Conservation (phyloP, 176 grass and related monocot species). For the Alopecurus myosuroides region DNA sequence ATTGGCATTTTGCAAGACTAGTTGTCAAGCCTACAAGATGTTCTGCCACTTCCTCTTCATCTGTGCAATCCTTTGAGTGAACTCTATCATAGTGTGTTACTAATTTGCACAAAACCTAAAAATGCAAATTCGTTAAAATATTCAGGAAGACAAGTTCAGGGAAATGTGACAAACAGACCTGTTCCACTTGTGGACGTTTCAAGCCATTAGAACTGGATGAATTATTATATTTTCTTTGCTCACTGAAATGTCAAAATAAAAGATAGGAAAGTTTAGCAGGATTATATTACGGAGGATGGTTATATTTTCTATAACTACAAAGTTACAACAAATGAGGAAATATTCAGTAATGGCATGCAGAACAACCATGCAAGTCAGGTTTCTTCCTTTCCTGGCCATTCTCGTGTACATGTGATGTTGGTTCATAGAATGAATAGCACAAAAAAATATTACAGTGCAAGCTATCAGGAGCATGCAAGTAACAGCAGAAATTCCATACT, state of each 20-base stretch:
- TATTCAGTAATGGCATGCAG: not conserved
- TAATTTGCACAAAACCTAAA: constrained; percentile 67
- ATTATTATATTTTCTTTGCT: constrained; percentile 73
- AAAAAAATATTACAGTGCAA: not conserved
- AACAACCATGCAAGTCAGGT: not conserved
- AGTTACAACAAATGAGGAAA: not conserved
- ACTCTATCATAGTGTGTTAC: constrained; percentile 71
- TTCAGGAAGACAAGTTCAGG: not conserved
- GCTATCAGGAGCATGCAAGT: not conserved
- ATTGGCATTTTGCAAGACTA: constrained; percentile 79
- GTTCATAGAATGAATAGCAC: not conserved
- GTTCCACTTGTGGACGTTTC: constrained; percentile 61
- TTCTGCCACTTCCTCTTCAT: constrained; percentile 82
- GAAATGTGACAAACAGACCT: constrained; percentile 43
- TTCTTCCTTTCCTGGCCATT: not conserved
- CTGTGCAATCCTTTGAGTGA: constrained; percentile 74
- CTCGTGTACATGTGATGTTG: not conserved
- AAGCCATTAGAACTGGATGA: constrained; percentile 44
- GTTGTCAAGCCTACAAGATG: constrained; percentile 79
- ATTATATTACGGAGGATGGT: not conserved
- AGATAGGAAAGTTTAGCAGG: not conserved
- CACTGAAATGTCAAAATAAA: constrained; percentile 43
- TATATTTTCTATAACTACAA: not conserved
- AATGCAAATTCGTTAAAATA: constrained; percentile 3
- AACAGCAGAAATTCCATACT: not conserved